Evolutionary conservation across 202 grass and related monocot species (phyloP), one percentile per base, ranked within the genome.

Genomic region (Zoysia matrella): DNA sequence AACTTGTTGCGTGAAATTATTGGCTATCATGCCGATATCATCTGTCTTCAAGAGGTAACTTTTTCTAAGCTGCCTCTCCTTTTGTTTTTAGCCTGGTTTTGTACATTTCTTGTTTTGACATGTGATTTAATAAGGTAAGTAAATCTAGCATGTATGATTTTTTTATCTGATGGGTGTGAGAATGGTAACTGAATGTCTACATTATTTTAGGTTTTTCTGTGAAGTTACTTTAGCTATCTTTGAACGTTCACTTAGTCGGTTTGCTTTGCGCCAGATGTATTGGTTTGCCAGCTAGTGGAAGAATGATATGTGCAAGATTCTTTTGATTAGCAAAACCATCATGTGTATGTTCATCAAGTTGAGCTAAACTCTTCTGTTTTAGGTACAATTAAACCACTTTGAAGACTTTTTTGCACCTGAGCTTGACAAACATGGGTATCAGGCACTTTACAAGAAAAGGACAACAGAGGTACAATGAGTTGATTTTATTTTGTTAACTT

Each of bases 391-490:
- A 60, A 94, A 99, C 78, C 97, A 99, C 73, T 96, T 90, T 3
- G 97, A 96, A 43, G 97, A 99, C 70, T 96, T 94, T 79, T 99
- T 99, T 90, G 78, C 89, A 76, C 97, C 93, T 4, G 97, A 99
- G 72, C 91, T 99, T 89, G 97, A 96, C 71, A 99, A 99, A 84
- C 97, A 99, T 86, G 93, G 97, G 81, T 96, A 99, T 85, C 97
- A 99, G 79, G 93, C 93, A 53, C 91, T 99, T 84, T 99, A 92
- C 79, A 99, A 99, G 89, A 99, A 89, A 88, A 91, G 87, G 86
- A 99, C 97, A 84, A 87, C 93, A 66, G 97, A 99, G 91, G 97
- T 99, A 22, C 46, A 39, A 60, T 65, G 1, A 52, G 1, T 81
- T 58, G 8, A 47, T 50, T 74, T 80, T 60, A 47, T 52, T 76